Percentiles rank a stretch among this genome's conserved stretches.
Conservation (phyloP, 2,329 filamentous ascomycete genomes). For the Talaromyces pinophilus region DNA sequence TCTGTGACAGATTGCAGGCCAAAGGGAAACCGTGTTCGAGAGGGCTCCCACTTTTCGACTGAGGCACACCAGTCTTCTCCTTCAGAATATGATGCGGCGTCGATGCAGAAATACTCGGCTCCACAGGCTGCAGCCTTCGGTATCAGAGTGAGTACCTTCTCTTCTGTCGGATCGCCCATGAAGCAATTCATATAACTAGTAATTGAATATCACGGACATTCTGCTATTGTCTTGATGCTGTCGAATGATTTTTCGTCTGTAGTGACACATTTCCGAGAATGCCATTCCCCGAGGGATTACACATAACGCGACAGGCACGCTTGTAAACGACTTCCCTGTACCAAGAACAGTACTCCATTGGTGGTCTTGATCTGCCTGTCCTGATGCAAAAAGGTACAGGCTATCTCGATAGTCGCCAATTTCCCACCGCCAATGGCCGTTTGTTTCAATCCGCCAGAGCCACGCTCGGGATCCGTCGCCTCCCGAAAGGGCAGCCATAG, state of each 20-base stretch:
- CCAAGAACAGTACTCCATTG: slow-evolving; percentile 31
- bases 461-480: slow-evolving; percentile 31
- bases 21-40: slow-evolving; percentile 34
- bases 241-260: slow-evolving; percentile 35
- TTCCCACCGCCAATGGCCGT: slow-evolving; percentile 42
- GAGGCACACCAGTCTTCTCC: slow-evolving; percentile 41
- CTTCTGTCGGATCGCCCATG: slow-evolving; percentile 41
- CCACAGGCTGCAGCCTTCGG: slow-evolving; percentile 32
- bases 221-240: slow-evolving; percentile 34
- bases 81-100: slow-evolving; percentile 43
- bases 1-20: slow-evolving; percentile 34
- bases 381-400: slow-evolving; percentile 34
- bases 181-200: slow-evolving; percentile 43
- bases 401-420: slow-evolving; percentile 38
- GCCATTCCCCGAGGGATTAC: slow-evolving; percentile 21
- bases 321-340: slow-evolving; percentile 30
- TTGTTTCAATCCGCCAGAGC: slow-evolving; percentile 43
- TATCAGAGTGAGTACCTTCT: slow-evolving; percentile 37
- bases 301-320: slow-evolving; percentile 11
- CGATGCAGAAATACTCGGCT: slow-evolving; percentile 42
- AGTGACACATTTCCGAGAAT: slow-evolving; percentile 33
- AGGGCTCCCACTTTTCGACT: slow-evolving; percentile 41
- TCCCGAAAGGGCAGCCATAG: slow-evolving; percentile 25
- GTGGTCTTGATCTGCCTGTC: slow-evolving; percentile 34
- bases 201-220: slow-evolving; percentile 42